phyloP scores from a whole-genome alignment of 768 basidiomycete species.

The Stropharia rugosoannulata region DNA sequence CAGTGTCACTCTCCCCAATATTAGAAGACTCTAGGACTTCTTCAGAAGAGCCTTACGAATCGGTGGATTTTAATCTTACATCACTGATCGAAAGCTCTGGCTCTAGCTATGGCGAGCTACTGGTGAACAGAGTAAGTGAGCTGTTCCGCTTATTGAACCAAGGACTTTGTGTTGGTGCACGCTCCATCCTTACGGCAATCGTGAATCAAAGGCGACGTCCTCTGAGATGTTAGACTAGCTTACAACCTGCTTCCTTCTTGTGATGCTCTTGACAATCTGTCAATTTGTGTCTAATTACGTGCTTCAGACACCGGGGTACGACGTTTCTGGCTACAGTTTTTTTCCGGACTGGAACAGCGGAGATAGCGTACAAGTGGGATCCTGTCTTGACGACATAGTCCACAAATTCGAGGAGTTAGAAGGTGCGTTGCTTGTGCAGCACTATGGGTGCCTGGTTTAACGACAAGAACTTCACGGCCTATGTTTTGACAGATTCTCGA shows the following conservation, averaged over 20 bases:
- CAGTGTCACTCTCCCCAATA: neutral
- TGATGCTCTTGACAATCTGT: too few species aligned
- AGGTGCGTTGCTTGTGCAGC: constrained; percentile 9
- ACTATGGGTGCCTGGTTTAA: neutral
- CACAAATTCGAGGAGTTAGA: constrained; percentile 11
- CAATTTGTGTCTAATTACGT: too few species aligned
- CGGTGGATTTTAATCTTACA: neutral
- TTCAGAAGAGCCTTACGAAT: neutral
- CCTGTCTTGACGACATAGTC: constrained; percentile 5
- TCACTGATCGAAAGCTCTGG: neutral
- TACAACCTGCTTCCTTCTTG: too few species aligned
- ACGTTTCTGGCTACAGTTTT: constrained; percentile 11
- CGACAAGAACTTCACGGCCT: neutral
- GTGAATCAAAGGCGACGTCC: too few species aligned
- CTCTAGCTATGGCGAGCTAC: neutral
- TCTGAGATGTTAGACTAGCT: too few species aligned
- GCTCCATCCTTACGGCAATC: too few species aligned
- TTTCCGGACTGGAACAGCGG: constrained; percentile 8
- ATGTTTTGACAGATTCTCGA: constrained; percentile 8
- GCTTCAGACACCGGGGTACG: constrained; percentile 17
- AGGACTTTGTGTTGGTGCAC: too few species aligned
- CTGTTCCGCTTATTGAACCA: neutral
- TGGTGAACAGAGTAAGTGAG: neutral
- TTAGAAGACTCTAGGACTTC: neutral
- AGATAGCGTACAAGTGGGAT: constrained; percentile 5